Percentiles rank a stretch among this genome's conserved stretches.
These are phyloP conservation scores for Auriculariales sp. DNA, from an alignment of 768 basidiomycete species.

Conservation along the genomic window DNA sequence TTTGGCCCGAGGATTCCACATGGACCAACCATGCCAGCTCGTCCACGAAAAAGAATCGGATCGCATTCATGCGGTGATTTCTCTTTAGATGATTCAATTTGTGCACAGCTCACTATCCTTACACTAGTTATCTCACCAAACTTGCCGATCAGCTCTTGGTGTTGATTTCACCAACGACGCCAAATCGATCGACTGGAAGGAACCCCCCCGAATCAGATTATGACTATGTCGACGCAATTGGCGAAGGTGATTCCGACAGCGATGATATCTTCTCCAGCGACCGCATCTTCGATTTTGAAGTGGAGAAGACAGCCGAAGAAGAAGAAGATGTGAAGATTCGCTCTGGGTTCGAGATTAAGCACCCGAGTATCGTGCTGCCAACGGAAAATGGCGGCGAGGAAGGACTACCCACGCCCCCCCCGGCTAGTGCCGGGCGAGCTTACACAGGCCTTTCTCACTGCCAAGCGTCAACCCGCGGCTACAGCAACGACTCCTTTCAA, in stretches of 20 bases:
- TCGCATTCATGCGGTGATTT: constrained; percentile 56
- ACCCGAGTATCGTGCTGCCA: background rate
- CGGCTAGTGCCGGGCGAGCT: constrained; percentile 26
- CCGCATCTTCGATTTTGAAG: constrained; percentile 38
- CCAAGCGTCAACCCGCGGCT: constrained; percentile 9
- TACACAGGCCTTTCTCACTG: constrained; percentile 24
- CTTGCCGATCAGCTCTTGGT: constrained; percentile 40
- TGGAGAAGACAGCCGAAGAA: constrained; percentile 40
- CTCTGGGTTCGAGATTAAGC: constrained; percentile 29
- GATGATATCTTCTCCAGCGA: constrained; percentile 25
- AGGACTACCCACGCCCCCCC: constrained; percentile 7
- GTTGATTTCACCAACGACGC: constrained; percentile 36
- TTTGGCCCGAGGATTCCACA: constrained; percentile 47
- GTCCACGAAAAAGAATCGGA: constrained; percentile 34
- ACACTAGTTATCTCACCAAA: constrained; percentile 42
- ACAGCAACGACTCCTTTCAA: background rate
- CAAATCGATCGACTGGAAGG: constrained; percentile 26
- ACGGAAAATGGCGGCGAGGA: background rate
- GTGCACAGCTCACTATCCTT: no score
- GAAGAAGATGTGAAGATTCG: constrained; percentile 32
- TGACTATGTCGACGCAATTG: constrained; percentile 11
- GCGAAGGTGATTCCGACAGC: constrained; percentile 15
- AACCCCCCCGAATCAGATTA: constrained; percentile 11
- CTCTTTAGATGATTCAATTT: no score
- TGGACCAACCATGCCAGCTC: constrained; percentile 37